Conservation (phyloP, 2,329 filamentous ascomycete species). For the Paraconiothyrium sp. region DNA sequence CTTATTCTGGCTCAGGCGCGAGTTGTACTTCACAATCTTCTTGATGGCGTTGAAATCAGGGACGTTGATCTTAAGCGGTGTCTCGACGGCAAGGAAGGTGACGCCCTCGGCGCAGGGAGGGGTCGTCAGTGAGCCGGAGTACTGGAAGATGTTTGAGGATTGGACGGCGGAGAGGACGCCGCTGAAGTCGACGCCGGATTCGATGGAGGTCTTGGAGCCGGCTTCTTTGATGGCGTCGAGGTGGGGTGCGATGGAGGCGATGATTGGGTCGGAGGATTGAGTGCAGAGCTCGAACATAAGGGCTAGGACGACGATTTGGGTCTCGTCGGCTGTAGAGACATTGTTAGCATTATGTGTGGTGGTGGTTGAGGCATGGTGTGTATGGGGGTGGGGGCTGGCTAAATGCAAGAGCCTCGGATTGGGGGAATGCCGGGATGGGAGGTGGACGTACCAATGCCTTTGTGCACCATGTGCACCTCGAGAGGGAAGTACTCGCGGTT, state of each 20-base stretch:
- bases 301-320: constrained; percentile 52
- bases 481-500: constrained; percentile 57
- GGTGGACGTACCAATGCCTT: constrained; percentile 52
- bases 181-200: constrained; percentile 55
- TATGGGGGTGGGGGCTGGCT: constrained; percentile 10
- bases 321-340: constrained; percentile 39
- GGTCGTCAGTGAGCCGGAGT: constrained; percentile 69
- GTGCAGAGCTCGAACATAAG: constrained; percentile 55
- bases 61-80: constrained; percentile 60
- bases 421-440: neutral
- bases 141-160: constrained; percentile 57
- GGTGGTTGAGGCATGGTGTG: neutral
- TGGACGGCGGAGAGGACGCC: constrained; percentile 51
- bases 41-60: constrained; percentile 63
- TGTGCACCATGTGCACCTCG: constrained; percentile 69
- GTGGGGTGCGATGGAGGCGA: constrained; percentile 42
- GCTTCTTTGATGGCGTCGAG: constrained; percentile 52
- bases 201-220: constrained; percentile 49
- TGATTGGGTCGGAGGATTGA: constrained; percentile 40
- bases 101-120: constrained; percentile 69
- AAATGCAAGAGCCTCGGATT: constrained; percentile 6
- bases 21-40: constrained; percentile 64
- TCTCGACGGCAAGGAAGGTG: constrained; percentile 61
- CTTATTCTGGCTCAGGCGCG: constrained; percentile 63
- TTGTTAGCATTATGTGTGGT: constrained; percentile 15